These are phyloP conservation scores for Alternaria infectoria DNA, from an alignment of 2,329 filamentous ascomycete genomes.

Conservation along the genomic window DNA sequence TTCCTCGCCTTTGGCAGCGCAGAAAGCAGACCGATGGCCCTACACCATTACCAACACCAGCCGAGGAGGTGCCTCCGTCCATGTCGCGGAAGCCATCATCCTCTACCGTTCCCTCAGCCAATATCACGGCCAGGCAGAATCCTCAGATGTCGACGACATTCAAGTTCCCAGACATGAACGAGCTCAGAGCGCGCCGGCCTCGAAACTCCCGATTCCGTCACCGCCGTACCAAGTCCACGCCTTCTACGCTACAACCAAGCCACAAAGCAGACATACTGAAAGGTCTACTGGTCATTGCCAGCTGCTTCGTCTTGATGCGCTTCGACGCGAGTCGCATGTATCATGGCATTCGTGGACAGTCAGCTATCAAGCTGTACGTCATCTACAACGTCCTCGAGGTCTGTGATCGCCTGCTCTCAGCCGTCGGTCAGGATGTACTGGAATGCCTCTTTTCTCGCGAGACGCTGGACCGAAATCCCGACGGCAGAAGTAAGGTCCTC, in stretches of 20 bases:
- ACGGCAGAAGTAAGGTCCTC: constrained; percentile 89
- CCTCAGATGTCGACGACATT: constrained; percentile 28
- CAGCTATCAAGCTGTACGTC: constrained; percentile 96
- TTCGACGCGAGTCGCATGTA: constrained; percentile 98
- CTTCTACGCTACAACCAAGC: constrained; percentile 82
- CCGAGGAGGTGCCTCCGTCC: constrained; percentile 35
- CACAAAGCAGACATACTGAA: constrained; percentile 96
- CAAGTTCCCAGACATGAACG: constrained; percentile 37
- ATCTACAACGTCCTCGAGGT: constrained; percentile 98
- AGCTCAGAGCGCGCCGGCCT: constrained; percentile 33
- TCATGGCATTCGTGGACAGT: constrained; percentile 93
- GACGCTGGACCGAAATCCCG: constrained; percentile 83
- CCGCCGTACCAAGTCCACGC: constrained; percentile 79
- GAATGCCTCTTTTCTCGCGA: constrained; percentile 95
- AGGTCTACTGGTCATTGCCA: constrained; percentile 84
- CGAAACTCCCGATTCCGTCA: constrained; percentile 58
- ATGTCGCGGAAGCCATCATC: constrained; percentile 36
- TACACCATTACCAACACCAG: constrained; percentile 34
- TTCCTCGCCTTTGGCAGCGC: constrained; percentile 77
- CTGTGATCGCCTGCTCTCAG: constrained; percentile 85
- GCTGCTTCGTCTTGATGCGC: constrained; percentile 82
- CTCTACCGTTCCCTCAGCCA: constrained; percentile 20
- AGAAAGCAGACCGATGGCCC: constrained; percentile 54
- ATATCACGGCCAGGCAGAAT: constrained; percentile 32
- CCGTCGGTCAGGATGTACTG: constrained; percentile 92